These are phyloP conservation scores for Syzygium syzygioides DNA, from an alignment of 441 rosid genomes.

Conservation along the genomic window DNA sequence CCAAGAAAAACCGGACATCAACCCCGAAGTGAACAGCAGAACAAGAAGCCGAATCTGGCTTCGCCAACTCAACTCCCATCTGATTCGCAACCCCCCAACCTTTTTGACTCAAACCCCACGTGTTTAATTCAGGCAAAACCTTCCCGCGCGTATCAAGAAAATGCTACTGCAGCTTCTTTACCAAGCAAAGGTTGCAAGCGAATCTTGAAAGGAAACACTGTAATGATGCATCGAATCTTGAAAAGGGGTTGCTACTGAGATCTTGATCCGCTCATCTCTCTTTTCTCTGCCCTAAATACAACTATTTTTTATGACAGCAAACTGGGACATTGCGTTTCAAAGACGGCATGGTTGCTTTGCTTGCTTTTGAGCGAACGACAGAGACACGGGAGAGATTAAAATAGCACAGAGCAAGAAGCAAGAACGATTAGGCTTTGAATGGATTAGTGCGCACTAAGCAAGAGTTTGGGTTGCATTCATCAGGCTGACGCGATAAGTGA, in stretches of 20 bases:
- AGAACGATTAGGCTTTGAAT: background rate
- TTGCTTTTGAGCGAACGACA: background rate
- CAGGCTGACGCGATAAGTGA: background rate
- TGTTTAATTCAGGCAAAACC: background rate
- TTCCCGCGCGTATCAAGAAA: background rate
- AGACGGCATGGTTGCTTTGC: background rate
- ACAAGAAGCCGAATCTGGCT: background rate
- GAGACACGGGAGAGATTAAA: background rate
- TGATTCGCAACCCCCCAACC: background rate
- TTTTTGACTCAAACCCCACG: background rate
- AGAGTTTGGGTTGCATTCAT: background rate
- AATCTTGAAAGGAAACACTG: background rate
- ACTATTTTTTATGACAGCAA: background rate
- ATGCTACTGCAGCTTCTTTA: background rate
- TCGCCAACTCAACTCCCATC: background rate
- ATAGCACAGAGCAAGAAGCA: background rate
- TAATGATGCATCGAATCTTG: background rate
- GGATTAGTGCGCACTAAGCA: background rate
- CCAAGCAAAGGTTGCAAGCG: background rate
- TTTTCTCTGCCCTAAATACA: background rate
- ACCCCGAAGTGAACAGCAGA: background rate
- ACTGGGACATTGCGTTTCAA: background rate
- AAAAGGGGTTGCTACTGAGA: background rate
- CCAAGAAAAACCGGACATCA: background rate
- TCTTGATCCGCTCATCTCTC: background rate